A percentile compares a stretch with the other conserved stretches of the same genome.
phyloP scores from a whole-genome alignment of 1,284 basidiomycete genomes.

The Malassezia arunalokei region DNA sequence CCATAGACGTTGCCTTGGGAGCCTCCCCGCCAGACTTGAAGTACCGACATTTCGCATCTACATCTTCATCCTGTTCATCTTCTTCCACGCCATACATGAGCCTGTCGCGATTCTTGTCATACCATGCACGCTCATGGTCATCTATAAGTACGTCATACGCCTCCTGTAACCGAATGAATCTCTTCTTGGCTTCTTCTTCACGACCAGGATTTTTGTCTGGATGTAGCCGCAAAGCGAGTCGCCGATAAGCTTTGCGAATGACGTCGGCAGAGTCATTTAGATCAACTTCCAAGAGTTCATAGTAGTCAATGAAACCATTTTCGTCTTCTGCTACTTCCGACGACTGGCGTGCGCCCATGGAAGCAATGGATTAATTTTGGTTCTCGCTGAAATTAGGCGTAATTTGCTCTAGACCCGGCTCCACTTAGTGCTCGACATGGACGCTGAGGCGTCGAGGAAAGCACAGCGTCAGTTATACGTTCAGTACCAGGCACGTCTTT shows the following conservation, averaged over 20 bases:
- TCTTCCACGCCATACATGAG: constrained; percentile 31
- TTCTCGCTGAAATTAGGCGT: neutral
- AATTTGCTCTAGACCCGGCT: neutral
- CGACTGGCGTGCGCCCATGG: constrained; percentile 16
- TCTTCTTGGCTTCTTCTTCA: constrained; percentile 70
- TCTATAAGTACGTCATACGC: constrained; percentile 66
- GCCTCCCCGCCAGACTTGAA: constrained; percentile 57
- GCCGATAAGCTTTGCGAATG: constrained; percentile 42
- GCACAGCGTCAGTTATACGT: constrained; percentile 1
- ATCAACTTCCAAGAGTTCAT: constrained; percentile 37
- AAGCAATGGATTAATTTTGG: neutral
- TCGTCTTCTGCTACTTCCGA: constrained; percentile 10
- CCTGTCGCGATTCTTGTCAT: constrained; percentile 86
- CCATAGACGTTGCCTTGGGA: constrained; percentile 54
- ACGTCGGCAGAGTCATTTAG: constrained; percentile 33
- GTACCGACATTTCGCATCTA: constrained; percentile 56
- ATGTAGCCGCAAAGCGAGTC: constrained; percentile 46
- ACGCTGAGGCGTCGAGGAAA: neutral
- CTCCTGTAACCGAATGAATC: constrained; percentile 78
- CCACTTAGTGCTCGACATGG: neutral
- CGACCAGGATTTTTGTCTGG: constrained; percentile 51
- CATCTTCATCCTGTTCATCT: constrained; percentile 30
- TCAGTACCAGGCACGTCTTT: constrained; percentile 14
- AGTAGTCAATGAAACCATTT: constrained; percentile 39
- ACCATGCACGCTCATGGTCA: constrained; percentile 75